These are phyloP conservation scores for Tetrastigma voinierianum DNA, from an alignment of 164 flowering plant genomes.

Conservation along the genomic window DNA sequence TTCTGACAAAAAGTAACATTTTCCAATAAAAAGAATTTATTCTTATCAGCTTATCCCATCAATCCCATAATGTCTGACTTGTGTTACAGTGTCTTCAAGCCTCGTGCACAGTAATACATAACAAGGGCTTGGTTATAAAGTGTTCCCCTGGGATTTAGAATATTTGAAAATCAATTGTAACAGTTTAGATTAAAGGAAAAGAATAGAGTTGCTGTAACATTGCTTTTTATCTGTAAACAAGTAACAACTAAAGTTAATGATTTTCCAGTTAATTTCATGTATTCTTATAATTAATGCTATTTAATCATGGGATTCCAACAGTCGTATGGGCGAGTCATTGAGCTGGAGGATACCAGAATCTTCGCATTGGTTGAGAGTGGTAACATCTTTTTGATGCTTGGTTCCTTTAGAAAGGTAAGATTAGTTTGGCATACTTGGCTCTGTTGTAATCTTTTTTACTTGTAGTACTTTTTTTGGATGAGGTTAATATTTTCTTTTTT, in stretches of 20 bases:
- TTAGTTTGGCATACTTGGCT: neutral
- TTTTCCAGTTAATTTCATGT: neutral
- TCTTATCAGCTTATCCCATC: no score
- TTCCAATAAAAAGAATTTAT: no score
- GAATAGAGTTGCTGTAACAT: no score
- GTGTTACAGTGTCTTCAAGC: no score
- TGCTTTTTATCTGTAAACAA: neutral
- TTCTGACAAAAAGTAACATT: neutral
- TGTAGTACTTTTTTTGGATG: neutral
- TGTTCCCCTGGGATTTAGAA: no score
- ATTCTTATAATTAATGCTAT: neutral
- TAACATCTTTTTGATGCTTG: constrained; percentile 72
- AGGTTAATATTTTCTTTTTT: neutral
- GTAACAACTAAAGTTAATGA: neutral
- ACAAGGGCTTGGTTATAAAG: no score
- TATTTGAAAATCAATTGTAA: no score
- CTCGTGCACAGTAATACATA: no score
- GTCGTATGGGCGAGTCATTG: constrained; percentile 94
- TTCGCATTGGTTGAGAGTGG: constrained; percentile 87
- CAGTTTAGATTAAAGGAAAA: no score
- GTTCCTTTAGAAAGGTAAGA: constrained; percentile 74
- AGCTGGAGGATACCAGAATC: constrained; percentile 69
- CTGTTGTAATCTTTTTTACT: neutral
- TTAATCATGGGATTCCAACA: constrained; percentile 23
- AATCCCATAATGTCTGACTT: no score